Evolutionary conservation across 192 early-diverging fungal genomes (phyloP).

Genomic region (Coemansia sp.): DNA sequence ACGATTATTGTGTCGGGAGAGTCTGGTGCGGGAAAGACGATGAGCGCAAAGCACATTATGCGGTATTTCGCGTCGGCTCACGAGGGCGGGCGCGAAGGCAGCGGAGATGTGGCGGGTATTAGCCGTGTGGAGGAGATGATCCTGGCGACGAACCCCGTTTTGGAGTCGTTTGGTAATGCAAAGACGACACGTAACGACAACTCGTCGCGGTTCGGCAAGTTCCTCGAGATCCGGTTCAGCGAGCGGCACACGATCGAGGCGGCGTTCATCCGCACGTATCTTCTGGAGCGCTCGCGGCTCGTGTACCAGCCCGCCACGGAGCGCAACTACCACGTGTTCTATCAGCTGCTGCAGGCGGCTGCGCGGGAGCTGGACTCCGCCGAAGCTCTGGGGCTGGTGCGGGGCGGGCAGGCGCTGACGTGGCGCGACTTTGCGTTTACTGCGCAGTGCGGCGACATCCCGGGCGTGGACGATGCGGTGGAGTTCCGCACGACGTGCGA

Average conservation of each 20-base stretch:
- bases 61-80: constrained; percentile 89
- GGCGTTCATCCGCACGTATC: constrained; percentile 93
- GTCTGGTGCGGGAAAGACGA: constrained; percentile 97
- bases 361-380: constrained; percentile 36
- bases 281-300: constrained; percentile 94
- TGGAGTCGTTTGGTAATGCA: constrained; percentile 99
- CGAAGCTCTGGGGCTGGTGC: constrained; percentile 15
- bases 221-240: constrained; percentile 95
- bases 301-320: constrained; percentile 92
- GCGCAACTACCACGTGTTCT: constrained; percentile 99
- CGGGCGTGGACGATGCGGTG: constrained; percentile 87
- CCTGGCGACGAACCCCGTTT: constrained; percentile 96
- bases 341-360: constrained; percentile 93
- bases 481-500: constrained; percentile 90
- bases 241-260: constrained; percentile 83
- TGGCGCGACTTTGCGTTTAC: constrained; percentile 87
- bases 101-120: constrained; percentile 5
- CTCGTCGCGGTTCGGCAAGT: constrained; percentile 97
- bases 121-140: constrained; percentile 75
- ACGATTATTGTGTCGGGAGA: constrained; percentile 99
- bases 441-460: constrained; percentile 78
- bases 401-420: not conserved
- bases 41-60: constrained; percentile 97
- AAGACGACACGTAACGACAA: constrained; percentile 99
- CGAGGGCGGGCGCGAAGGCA: constrained; percentile 39